A percentile compares a stretch with the other conserved stretches of the same genome.
These are phyloP conservation scores for Actinidia arguta DNA, from an alignment of 179 eudicot genomes.

Conservation along the genomic window DNA sequence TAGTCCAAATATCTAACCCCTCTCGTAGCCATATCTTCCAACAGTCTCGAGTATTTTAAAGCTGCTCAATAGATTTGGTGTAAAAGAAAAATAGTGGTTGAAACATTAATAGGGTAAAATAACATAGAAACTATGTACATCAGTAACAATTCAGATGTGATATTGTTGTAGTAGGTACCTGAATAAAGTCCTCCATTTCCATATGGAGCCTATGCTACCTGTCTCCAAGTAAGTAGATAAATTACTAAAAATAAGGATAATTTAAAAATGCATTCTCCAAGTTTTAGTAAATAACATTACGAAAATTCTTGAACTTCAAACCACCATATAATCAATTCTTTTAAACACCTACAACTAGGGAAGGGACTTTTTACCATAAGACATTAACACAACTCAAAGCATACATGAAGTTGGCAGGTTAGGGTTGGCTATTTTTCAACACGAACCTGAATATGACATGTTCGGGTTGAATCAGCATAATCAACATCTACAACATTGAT, in stretches of 20 bases:
- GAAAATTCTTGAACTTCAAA: not conserved
- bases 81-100: constrained; percentile 29
- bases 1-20: constrained; percentile 93
- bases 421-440: too few relatives aligned
- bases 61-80: constrained; percentile 49
- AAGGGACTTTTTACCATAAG: too few relatives aligned
- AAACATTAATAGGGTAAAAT: not conserved
- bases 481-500: too few relatives aligned
- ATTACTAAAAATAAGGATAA: not conserved
- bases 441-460: too few relatives aligned
- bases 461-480: too few relatives aligned
- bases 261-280: not conserved
- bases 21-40: constrained; percentile 93
- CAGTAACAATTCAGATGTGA: constrained; percentile 1
- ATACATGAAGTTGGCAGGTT: too few relatives aligned
- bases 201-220: constrained; percentile 98
- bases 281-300: not conserved
- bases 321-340: not conserved
- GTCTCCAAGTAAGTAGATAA: constrained; percentile 33
- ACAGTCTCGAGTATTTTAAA: constrained; percentile 75
- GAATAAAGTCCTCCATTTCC: constrained; percentile 98
- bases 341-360: not conserved
- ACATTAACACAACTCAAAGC: too few relatives aligned
- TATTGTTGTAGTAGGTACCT: constrained; percentile 41
- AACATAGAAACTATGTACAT: not conserved